phyloP scores from a whole-genome alignment of 2,329 filamentous ascomycete species.

The Xylariales sp. region DNA sequence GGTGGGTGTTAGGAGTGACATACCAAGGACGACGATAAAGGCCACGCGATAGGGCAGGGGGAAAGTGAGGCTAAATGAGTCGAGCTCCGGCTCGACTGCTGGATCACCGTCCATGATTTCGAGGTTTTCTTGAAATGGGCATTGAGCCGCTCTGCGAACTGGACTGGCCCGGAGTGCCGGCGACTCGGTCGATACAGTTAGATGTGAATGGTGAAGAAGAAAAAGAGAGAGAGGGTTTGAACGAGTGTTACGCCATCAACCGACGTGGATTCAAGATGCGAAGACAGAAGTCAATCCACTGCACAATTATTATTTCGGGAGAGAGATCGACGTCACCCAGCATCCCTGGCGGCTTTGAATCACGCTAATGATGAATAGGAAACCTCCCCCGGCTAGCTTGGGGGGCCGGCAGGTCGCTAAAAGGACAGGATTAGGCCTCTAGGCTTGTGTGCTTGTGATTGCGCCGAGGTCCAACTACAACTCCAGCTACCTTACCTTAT shows the following conservation, averaged over 20 bases:
- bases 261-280: conserved; percentile 11
- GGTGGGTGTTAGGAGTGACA: conserved; percentile 15
- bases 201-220: background rate
- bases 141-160: conserved; percentile 21
- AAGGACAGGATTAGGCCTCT: conserved; percentile 1
- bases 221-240: conserved; percentile 10
- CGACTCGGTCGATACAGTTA: background rate
- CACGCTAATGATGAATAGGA: conserved; percentile 20
- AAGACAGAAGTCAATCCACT: conserved; percentile 13
- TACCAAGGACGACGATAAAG: conserved; percentile 85
- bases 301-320: conserved; percentile 25
- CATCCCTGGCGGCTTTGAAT: conserved; percentile 19
- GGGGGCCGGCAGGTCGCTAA: background rate
- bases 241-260: conserved; percentile 23
- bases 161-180: background rate
- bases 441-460: conserved; percentile 17
- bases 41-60: conserved; percentile 91
- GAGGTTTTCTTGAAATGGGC: conserved; percentile 25
- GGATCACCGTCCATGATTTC: conserved; percentile 77
- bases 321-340: conserved; percentile 34
- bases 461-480: conserved; percentile 42
- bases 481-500: background rate
- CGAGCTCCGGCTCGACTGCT: conserved; percentile 76
- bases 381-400: background rate
- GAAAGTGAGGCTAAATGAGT: conserved; percentile 87